Evolutionary conservation across 2,329 filamentous ascomycete species (phyloP), one percentile per base, ranked within the genome.

Genomic region (Penicillium sp.): DNA sequence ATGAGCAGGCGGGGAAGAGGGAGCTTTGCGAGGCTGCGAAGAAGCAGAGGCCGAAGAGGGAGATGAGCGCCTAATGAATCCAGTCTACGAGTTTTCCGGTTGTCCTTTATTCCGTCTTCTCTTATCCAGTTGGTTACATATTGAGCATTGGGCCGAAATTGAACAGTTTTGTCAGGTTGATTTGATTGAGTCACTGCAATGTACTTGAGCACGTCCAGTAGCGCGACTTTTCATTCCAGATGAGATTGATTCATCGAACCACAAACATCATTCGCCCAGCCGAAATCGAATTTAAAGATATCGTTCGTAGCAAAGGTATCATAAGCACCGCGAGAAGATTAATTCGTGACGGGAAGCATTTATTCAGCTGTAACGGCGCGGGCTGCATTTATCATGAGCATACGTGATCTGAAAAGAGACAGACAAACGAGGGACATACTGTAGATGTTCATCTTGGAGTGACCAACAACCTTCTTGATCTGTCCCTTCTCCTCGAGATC

Each of bases 371-470:
- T 74, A 67, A 79, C 76, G 71, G 76, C 77, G 67, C 78, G 78
- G 75, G 78, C 78, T 80, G 63, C 6, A 50, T 35, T 21, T 15
- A 50, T 61, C 23, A 48, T 64, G 52, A 69, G 55, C 31, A 66
- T 54, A 35, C 35, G 26, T 45, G 8, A 31, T 21, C n/a, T 9
- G 31, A 19, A 8, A 30, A 26, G 1, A 17, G 7, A 5, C 29
- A 52, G 30, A 51, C 17, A 49, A 53, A 19, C 38, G 19, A 35
- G n/a, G 38, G 53, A 88, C 88, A 73, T 85, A 90, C 88, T 99
- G 91, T 97, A 99, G 86, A 99, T 96, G 88, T 90, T 92, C 88
- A 97, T 90, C 87, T 93, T 95, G 86, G 90, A 94, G 89, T 99
- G 96, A 73, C 88, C 88, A 72, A 98, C 92, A 76, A 99, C 88